Base-by-base conservation (phyloP, 345 rosid species). In the Iberis pinnata region DNA sequence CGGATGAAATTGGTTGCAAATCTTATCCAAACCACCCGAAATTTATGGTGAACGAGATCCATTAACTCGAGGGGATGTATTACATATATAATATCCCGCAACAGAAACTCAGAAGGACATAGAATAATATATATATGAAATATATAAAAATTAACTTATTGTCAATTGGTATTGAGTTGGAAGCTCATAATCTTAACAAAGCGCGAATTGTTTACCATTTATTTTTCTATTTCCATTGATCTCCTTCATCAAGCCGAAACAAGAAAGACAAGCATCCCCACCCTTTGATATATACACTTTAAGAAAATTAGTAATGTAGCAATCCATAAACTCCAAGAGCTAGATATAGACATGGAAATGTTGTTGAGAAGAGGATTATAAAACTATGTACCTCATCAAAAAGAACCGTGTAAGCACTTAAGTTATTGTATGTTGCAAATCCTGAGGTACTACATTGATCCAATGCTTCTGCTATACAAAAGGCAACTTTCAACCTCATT, bases 261-360 rank as follows among this genome's bases (percentile, higher is more conserved):
- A 89, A 2, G 97, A 89, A 54, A 89, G 93, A 49, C 88, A 82
- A 19, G 95, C 89, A 73, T 89, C 93, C 26, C 89, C 89, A 71
- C 72, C 72, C 97, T 86, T 80, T 61, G 17, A 32, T 16, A 17
- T 37, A 19, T 16, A 17, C 27, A 19, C 61, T 59, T 43, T 4
- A 43, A n/a, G 6, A 32, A 9, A 2, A 32, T 2, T 9, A 29
- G 8, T 9, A 29, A 5, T 29, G 2, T 29, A 29, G 33, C 33
- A 29, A 22, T 22, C 3, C 4, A 22, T 22, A 22, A 6, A 22
- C 25, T 6, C 25, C 3, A 22, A 22, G 25, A 6, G n/a, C n/a
- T n/a, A 22, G 25, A 22, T 6, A 47, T 56, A 64, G 10, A 1
- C 13, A 64, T 43, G 24, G 24, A 33, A 41, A 41, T 18, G 32